Evolutionary conservation across 768 basidiomycete species (phyloP).

Genomic region (Lactarius evosmus): DNA sequence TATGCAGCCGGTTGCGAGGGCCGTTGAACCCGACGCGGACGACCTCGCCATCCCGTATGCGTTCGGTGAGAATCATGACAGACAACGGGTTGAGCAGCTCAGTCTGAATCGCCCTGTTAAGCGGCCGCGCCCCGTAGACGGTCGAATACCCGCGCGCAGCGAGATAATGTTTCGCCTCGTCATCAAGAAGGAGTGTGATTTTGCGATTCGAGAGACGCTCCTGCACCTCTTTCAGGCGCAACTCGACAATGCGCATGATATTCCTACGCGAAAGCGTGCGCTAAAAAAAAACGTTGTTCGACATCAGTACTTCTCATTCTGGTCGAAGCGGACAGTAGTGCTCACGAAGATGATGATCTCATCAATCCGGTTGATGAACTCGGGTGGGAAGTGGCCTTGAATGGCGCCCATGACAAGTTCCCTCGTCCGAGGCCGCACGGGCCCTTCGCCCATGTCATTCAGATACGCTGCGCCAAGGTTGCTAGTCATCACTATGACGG

Average conservation of each 20-base stretch:
- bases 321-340: constrained; percentile 22
- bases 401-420: constrained; percentile 76
- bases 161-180: constrained; percentile 73
- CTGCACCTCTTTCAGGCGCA: constrained; percentile 84
- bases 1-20: constrained; percentile 69
- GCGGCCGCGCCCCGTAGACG: constrained; percentile 86
- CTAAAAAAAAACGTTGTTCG: constrained; percentile 42
- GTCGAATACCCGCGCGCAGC: constrained; percentile 75
- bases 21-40: constrained; percentile 77
- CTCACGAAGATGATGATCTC: constrained; percentile 72
- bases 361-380: constrained; percentile 89
- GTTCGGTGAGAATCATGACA: constrained; percentile 76
- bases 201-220: constrained; percentile 75
- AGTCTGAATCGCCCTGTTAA: constrained; percentile 87
- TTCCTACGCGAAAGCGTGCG: constrained; percentile 74
- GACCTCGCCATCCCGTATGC: constrained; percentile 76
- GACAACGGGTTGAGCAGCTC: constrained; percentile 92
- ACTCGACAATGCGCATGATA: constrained; percentile 82
- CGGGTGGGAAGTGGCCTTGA: constrained; percentile 84
- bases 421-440: constrained; percentile 57
- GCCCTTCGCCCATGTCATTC: constrained; percentile 70
- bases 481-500: constrained; percentile 93
- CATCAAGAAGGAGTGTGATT: constrained; percentile 74
- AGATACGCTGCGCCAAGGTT: constrained; percentile 81
- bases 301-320: constrained; percentile 30